Evolutionary conservation across 2,329 filamentous ascomycete species (phyloP).

Genomic region (Endoconidiophora laricicola): DNA sequence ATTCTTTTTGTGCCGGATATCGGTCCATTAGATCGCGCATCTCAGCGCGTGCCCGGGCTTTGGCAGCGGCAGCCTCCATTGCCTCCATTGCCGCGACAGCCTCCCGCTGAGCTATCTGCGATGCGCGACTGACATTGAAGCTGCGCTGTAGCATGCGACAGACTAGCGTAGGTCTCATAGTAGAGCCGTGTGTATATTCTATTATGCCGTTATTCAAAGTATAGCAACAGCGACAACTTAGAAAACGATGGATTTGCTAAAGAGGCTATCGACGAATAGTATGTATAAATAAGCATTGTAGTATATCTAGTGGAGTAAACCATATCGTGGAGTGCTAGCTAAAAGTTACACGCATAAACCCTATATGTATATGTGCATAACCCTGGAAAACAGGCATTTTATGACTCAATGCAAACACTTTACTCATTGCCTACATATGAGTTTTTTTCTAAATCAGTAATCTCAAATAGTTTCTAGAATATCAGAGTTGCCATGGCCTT

Average conservation of each 20-base stretch:
- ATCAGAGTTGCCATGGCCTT: too few relatives aligned
- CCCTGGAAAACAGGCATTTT: neutral
- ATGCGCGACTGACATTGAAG: slow-evolving; percentile 16
- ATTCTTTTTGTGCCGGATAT: slow-evolving; percentile 52
- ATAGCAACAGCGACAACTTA: too few relatives aligned
- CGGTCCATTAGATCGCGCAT: slow-evolving; percentile 30
- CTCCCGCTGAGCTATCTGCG: slow-evolving; percentile 6
- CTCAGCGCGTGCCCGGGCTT: slow-evolving; percentile 1
- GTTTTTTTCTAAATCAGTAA: too few relatives aligned
- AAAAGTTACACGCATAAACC: too few relatives aligned
- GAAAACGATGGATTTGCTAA: too few relatives aligned
- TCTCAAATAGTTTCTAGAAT: too few relatives aligned
- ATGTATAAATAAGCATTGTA: too few relatives aligned
- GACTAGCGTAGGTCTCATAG: neutral
- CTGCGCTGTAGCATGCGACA: neutral
- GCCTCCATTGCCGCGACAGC: slow-evolving; percentile 1
- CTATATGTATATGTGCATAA: neutral
- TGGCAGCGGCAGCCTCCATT: slow-evolving; percentile 4
- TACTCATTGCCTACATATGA: too few relatives aligned
- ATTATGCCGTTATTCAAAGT: too few relatives aligned
- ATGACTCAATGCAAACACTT: neutral
- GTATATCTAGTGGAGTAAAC: too few relatives aligned
- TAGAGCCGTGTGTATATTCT: neutral
- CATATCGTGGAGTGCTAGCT: too few relatives aligned
- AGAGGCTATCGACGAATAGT: too few relatives aligned